These are phyloP conservation scores for Ophiocytium majus DNA, from an alignment of 352 stramenopile species.

Conservation along the genomic window DNA sequence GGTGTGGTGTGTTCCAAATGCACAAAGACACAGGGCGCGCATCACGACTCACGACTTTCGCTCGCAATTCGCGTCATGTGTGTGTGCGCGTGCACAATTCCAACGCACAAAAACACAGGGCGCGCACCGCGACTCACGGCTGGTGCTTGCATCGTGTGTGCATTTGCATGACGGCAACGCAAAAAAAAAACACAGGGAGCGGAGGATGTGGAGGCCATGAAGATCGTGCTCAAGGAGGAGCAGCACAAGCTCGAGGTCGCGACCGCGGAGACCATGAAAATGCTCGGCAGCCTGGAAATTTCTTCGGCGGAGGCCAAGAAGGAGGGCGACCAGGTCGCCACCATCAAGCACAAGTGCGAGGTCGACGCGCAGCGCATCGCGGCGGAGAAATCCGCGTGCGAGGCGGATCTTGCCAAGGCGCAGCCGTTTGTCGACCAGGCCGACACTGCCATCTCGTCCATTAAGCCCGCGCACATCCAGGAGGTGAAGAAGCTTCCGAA, in stretches of 20 bases:
- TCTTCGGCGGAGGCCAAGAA: constrained; percentile 92
- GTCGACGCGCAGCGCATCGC: constrained; percentile 89
- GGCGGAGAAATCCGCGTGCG: constrained; percentile 89
- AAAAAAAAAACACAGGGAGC: constrained; percentile 87
- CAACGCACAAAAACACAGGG: too few species aligned
- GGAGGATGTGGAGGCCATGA: constrained; percentile 94
- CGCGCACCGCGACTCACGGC: too few species aligned
- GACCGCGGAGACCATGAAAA: constrained; percentile 93
- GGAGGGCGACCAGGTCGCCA: constrained; percentile 85
- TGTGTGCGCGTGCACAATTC: too few species aligned
- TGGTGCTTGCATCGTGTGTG: too few species aligned
- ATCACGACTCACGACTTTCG: too few species aligned
- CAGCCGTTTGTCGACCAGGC: constrained; percentile 92
- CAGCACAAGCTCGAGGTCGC: constrained; percentile 92
- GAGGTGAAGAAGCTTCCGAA: constrained; percentile 98
- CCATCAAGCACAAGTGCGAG: constrained; percentile 94
- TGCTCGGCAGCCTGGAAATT: constrained; percentile 91
- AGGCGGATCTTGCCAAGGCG: constrained; percentile 92
- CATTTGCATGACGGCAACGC: too few species aligned
- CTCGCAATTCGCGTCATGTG: too few species aligned
- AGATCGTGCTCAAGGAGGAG: constrained; percentile 89
- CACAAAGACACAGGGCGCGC: too few species aligned
- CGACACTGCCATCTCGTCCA: constrained; percentile 93
- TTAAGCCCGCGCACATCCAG: constrained; percentile 94
- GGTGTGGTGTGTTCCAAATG: too few species aligned